Evolutionary conservation across 768 basidiomycete species (phyloP).

Genomic region (Boletus reticuloceps): DNA sequence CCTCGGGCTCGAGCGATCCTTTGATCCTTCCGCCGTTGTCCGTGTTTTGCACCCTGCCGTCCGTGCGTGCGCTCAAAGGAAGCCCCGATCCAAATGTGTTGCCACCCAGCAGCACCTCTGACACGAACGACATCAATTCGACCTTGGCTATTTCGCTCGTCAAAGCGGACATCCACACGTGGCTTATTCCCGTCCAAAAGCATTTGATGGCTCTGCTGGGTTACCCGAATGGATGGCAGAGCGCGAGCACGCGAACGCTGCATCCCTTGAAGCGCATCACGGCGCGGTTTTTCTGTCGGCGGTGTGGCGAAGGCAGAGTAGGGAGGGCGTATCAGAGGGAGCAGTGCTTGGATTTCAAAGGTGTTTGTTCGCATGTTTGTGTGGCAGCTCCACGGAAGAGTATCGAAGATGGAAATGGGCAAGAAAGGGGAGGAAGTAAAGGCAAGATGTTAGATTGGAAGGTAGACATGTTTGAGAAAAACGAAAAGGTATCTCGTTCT

Average conservation of each 20-base stretch:
- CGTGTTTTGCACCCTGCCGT: constrained; percentile 49
- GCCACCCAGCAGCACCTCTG: not conserved
- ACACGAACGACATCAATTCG: constrained; percentile 19
- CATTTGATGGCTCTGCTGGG: constrained; percentile 49
- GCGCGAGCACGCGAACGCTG: constrained; percentile 42
- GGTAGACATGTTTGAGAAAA: constrained; percentile 52
- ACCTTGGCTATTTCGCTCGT: constrained; percentile 39
- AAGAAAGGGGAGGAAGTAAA: constrained; percentile 16
- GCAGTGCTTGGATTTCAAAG: constrained; percentile 53
- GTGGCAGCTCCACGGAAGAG: constrained; percentile 1
- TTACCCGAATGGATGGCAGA: constrained; percentile 46
- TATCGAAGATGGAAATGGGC: not conserved
- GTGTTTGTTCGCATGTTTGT: constrained; percentile 62
- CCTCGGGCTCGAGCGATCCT: not conserved
- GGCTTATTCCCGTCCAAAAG: constrained; percentile 45
- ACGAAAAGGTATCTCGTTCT: constrained; percentile 45
- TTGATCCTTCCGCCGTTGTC: constrained; percentile 42
- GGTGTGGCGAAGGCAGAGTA: constrained; percentile 41
- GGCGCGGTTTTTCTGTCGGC: constrained; percentile 56
- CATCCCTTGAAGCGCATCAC: constrained; percentile 59
- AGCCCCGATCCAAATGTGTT: constrained; percentile 18
- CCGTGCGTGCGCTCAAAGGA: constrained; percentile 37
- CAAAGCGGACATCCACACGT: constrained; percentile 43
- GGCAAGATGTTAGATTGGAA: constrained; percentile 39
- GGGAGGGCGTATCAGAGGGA: constrained; percentile 35